Conservation (phyloP, 352 stramenopile genomes). For the Elongisporangium prolatum region DNA sequence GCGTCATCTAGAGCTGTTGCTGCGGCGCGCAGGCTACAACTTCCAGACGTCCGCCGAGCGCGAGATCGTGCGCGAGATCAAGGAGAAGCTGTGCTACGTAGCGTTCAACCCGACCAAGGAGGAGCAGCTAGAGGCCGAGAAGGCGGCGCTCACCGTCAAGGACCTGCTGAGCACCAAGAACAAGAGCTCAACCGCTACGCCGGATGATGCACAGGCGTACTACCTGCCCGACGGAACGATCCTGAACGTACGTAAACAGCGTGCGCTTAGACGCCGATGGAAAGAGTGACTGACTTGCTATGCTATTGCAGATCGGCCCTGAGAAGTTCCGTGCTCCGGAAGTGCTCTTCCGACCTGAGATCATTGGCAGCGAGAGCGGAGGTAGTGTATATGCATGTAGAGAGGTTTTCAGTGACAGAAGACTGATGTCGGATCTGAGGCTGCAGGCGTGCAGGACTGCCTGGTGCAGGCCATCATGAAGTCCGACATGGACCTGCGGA, state of each 20-base stretch:
- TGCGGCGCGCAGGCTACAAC: conserved; percentile 74
- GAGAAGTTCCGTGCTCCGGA: conserved; percentile 82
- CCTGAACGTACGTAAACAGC: conserved; percentile 52
- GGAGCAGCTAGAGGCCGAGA: conserved; percentile 75
- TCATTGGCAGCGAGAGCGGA: conserved; percentile 74
- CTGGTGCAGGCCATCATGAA: conserved; percentile 95
- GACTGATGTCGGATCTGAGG: background rate
- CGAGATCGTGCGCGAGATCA: conserved; percentile 87
- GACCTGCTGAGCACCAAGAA: conserved; percentile 46
- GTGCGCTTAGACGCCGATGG: background rate
- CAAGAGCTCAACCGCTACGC: conserved; percentile 21
- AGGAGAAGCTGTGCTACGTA: conserved; percentile 85
- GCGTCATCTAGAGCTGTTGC: conserved; percentile 65
- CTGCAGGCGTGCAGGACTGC: conserved; percentile 78
- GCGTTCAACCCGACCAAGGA: conserved; percentile 83
- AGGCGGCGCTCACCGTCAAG: conserved; percentile 42
- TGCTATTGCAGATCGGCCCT: conserved; percentile 50
- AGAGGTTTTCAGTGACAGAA: background rate
- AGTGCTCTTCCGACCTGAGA: conserved; percentile 76
- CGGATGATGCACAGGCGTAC: conserved; percentile 64
- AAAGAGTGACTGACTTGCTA: conserved; percentile 1
- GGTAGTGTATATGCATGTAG: conserved; percentile 4
- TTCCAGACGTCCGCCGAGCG: conserved; percentile 88
- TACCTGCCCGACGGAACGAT: conserved; percentile 81
- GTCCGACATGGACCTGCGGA: conserved; percentile 95